Evolutionary conservation across 2,329 filamentous ascomycete genomes (phyloP), one percentile per base, ranked within the genome.

Genomic region (Meredithiella fracta): DNA sequence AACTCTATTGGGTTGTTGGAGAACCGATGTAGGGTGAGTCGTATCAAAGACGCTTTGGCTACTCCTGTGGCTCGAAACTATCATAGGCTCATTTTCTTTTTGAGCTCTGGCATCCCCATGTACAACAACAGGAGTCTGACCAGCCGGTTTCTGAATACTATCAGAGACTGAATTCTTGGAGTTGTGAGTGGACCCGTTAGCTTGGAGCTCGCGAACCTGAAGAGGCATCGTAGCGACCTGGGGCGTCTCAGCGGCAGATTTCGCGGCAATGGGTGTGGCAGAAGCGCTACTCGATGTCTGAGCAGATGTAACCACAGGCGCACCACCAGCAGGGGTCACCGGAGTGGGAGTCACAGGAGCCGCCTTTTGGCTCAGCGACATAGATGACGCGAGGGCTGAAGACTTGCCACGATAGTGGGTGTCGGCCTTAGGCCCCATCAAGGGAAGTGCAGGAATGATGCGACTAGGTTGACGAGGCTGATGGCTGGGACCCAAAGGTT

Each of bases 381-480:
- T 3, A 14, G 54, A 47, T 17, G 53, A 29, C 25, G 38, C 23
- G 37, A 34, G 26, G 9, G 31, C 47, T 15, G 37, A 29, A 23
- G 37, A 51, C 29, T 51, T 56, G 40, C 44, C 26, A 23, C 54
- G 47, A 15, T 47, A 47, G 47, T 44, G 40, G 8, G 40, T 20
- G 7, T 17, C 17, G 23, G 22, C 47, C 25, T 47, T 51, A 37
- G 54, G 54, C 7, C 54, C 47, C 25, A 56, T 34, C 5, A 56
- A 42, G 31, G 54, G 54, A 31, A 56, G 37, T 22, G 54, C 54
- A 11, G 54, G 54, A 29, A 56, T 34, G 22, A 56, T 56, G 29
- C 40, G 34, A 29, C 34, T 34, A 23, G 31, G 34, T 9, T n/a
- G 20, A n/a, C 40, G 40, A 20, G 40, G 29, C 29, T 34, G 29